Conservation (phyloP, 345 rosid genomes). For the Pelargonium nanum region DNA sequence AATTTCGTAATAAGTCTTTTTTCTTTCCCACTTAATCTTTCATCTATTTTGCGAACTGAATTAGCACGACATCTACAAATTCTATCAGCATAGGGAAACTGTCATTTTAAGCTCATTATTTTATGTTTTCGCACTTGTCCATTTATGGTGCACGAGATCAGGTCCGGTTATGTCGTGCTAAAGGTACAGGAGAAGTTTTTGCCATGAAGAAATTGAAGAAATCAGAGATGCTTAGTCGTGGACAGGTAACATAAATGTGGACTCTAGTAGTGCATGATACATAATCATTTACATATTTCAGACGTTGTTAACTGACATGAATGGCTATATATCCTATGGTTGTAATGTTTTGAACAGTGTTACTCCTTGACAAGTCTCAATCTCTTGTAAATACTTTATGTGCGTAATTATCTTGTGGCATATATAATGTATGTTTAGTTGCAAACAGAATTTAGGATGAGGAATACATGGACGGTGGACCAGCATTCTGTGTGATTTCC, state of each 20-base stretch:
- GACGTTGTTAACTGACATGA: not conserved
- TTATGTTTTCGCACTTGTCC: not conserved
- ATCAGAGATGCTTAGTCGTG: slow-evolving; percentile 99
- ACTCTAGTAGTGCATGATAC: not conserved
- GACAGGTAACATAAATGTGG: slow-evolving; percentile 51
- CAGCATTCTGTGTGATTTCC: too few species aligned
- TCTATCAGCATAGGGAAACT: not conserved
- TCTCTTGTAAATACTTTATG: too few species aligned
- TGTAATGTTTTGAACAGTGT: too few species aligned
- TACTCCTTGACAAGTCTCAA: too few species aligned
- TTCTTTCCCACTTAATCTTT: not conserved
- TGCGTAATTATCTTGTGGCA: too few species aligned
- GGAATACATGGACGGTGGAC: too few species aligned
- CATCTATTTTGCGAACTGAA: not conserved
- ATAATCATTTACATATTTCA: not conserved
- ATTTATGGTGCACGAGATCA: slow-evolving; percentile 17
- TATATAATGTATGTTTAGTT: too few species aligned
- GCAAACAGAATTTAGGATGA: not conserved
- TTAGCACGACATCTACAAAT: not conserved
- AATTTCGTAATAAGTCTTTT: too few species aligned
- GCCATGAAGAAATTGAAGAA: slow-evolving; percentile 97
- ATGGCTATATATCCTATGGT: too few species aligned
- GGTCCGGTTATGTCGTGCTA: slow-evolving; percentile 86
- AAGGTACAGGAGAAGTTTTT: slow-evolving; percentile 70
- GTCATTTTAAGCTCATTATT: not conserved